Conservation (phyloP, 2,329 filamentous ascomycete genomes). For the Aspergillus udagawae region DNA sequence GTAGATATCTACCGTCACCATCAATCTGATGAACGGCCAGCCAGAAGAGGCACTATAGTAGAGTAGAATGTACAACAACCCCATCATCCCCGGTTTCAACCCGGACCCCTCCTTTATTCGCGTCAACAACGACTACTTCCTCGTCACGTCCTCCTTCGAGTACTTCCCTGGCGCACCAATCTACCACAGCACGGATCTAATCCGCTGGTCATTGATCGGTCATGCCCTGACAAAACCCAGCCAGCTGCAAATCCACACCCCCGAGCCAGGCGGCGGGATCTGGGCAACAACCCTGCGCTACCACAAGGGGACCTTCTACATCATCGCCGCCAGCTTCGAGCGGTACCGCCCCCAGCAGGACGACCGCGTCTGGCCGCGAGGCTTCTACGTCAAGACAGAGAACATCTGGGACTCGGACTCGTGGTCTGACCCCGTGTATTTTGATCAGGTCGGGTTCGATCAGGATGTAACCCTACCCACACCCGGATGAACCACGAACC, state of each 20-base stretch:
- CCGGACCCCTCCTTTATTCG: conserved; percentile 57
- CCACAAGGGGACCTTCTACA: conserved; percentile 43
- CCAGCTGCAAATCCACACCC: conserved; percentile 34
- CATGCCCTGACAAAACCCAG: conserved; percentile 31
- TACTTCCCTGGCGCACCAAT: conserved; percentile 60
- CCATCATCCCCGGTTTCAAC: conserved; percentile 58
- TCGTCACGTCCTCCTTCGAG: conserved; percentile 61
- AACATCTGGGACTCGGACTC: conserved; percentile 50
- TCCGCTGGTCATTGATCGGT: conserved; percentile 37
- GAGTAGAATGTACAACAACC: conserved; percentile 35
- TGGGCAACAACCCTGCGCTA: conserved; percentile 51
- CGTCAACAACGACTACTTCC: conserved; percentile 51
- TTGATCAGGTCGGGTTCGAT: conserved; percentile 53
- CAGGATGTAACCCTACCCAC: conserved; percentile 42
- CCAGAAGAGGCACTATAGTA: background rate
- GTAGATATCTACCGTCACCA: background rate
- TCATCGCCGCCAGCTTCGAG: conserved; percentile 46
- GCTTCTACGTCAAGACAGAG: conserved; percentile 52
- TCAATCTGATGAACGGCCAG: background rate
- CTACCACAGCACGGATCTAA: conserved; percentile 51
- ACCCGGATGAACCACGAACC: background rate
- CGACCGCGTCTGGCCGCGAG: conserved; percentile 49
- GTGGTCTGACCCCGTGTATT: conserved; percentile 54
- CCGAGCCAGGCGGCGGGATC: conserved; percentile 33
- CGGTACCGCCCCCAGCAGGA: conserved; percentile 36